phyloP scores from a whole-genome alignment of 2,329 filamentous ascomycete genomes.

The Endocalyx cinctus region DNA sequence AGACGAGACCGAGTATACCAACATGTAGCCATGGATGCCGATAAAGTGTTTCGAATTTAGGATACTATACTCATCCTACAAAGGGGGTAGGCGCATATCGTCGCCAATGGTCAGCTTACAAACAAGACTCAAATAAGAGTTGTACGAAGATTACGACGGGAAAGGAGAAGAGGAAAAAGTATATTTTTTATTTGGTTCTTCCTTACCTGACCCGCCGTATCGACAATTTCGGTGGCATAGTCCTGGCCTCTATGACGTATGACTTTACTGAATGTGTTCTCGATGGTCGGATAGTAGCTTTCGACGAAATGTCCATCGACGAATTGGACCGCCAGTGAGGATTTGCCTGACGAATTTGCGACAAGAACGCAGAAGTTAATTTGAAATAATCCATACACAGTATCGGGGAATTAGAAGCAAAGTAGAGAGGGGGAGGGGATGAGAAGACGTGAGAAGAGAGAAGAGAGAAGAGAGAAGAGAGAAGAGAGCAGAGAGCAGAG shows the following conservation, averaged over 20 bases:
- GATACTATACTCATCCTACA: conserved; percentile 94
- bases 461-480: conserved; percentile 7
- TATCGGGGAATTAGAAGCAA: too few species aligned
- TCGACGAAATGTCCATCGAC: conserved; percentile 98
- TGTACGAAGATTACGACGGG: too few species aligned
- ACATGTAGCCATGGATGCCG: conserved; percentile 97
- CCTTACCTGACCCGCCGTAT: conserved; percentile 87
- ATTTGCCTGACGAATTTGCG: conserved; percentile 74
- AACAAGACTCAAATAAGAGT: too few species aligned
- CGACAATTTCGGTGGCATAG: conserved; percentile 93
- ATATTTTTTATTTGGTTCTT: conserved; percentile 3
- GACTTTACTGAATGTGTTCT: conserved; percentile 96
- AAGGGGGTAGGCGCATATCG: too few species aligned
- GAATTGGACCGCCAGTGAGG: conserved; percentile 92
- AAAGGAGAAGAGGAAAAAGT: too few species aligned
- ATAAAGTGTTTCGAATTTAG: conserved; percentile 99
- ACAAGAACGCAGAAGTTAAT: too few species aligned
- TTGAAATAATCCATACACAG: too few species aligned
- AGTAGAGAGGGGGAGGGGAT: conserved; percentile 7
- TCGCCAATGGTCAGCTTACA: too few species aligned
- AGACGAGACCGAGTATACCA: conserved; percentile 95
- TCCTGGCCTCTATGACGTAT: conserved; percentile 92
- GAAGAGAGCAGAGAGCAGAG: conserved; percentile 3
- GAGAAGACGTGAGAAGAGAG: conserved; percentile 2
- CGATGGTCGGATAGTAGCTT: conserved; percentile 98